Conservation (phyloP, 768 basidiomycete genomes). For the Phaeotremella fagi region DNA sequence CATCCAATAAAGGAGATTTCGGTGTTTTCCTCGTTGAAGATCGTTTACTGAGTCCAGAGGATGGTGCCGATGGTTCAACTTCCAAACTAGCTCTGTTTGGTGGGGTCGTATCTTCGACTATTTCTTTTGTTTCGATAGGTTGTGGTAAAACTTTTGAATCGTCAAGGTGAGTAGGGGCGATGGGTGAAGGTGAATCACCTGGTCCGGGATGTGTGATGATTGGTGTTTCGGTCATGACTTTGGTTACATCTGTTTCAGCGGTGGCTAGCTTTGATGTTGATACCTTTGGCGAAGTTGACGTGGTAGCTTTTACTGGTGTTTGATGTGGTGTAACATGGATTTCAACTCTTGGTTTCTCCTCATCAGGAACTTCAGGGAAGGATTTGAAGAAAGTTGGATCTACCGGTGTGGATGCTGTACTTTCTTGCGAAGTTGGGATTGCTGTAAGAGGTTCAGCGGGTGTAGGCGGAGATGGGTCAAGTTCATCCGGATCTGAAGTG, state of each 20-base stretch:
- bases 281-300: not conserved
- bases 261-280: not conserved
- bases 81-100: not conserved
- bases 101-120: not conserved
- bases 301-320: conserved; percentile 11
- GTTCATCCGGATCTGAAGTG: not conserved
- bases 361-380: conserved; percentile 42
- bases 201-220: not conserved
- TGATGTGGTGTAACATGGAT: conserved; percentile 29
- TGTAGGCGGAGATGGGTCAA: not conserved
- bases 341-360: conserved; percentile 35
- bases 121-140: not conserved
- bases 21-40: conserved; percentile 22
- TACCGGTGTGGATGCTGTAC: conserved; percentile 20
- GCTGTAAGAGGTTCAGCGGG: not conserved
- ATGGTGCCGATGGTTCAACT: not conserved
- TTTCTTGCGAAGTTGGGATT: conserved; percentile 1
- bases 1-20: conserved; percentile 36
- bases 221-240: conserved; percentile 1
- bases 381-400: conserved; percentile 25
- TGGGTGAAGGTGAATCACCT: not conserved
- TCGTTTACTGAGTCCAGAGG: conserved; percentile 6
- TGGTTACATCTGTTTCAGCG: not conserved
- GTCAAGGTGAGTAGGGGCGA: too few species aligned
- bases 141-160: too few species aligned